Base-by-base conservation (phyloP, 331 rosid genomes). In the Telfairia occidentalis region DNA sequence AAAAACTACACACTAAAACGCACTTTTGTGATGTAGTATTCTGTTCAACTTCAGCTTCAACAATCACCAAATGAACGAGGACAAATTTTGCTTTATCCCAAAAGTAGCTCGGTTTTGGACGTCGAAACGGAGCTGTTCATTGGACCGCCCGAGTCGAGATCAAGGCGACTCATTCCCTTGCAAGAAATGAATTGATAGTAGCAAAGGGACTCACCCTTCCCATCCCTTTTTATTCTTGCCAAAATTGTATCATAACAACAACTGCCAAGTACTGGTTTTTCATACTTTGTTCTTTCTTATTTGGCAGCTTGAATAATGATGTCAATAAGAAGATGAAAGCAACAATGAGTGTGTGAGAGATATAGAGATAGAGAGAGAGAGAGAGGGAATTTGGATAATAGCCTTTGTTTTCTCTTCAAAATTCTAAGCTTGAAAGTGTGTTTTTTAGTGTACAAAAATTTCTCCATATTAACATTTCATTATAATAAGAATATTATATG, bases 111-210 rank as follows among this genome's bases (percentile, higher is more conserved):
- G 34, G 35, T 32, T 8, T 74, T 38, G 1, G 67, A 52, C 5
- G 53, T 55, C 1, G 66, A 73, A 13, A 73, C 77, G 2, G 66
- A 23, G 2, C 34, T 73, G 67, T 73, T 73, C 67, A 54, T 73
- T 4, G 50, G 77, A 54, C 35, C 10, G 12, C 66, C 77, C 1
- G 19, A 54, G 50, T 24, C 53, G 21, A 55, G 29, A 40, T 26
- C 50, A 0, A 49, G 46, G 58, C 34, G 75, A 71, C 9, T 35
- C 16, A 9, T 13, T 70, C 10, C 1, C 29, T 26, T 26, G 37
- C 52, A 69, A 43, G n/a, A 42, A 42, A 1, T 40, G 34, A 67
- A 23, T 69, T 69, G 42, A 42, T 60, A 60, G 34, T 26, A 58
- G 28, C 2, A 13, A 54, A 54, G 16, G 16, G 12, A 54, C 15